A percentile compares a stretch with the other conserved stretches of the same genome.
These are phyloP conservation scores for Diaporthe sp. DNA, from an alignment of 2,329 filamentous ascomycete genomes.

Conservation along the genomic window DNA sequence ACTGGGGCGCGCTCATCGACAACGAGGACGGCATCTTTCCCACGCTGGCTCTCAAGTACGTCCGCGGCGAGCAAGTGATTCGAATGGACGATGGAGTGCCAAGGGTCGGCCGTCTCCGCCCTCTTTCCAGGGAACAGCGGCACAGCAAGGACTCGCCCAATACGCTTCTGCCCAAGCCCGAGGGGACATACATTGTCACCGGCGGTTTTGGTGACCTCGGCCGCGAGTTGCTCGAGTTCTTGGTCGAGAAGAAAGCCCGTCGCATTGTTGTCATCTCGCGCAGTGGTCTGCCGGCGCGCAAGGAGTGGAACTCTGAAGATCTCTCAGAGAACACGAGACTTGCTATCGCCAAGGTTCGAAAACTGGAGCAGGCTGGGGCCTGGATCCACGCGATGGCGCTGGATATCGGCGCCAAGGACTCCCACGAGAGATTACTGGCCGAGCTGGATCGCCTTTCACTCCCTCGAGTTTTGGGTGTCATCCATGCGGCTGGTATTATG, in stretches of 20 bases:
- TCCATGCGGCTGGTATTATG: conserved; percentile 61
- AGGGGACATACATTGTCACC: conserved; percentile 39
- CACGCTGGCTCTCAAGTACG: background rate
- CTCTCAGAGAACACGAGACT: background rate
- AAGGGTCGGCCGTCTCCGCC: background rate
- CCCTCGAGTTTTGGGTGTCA: conserved; percentile 55
- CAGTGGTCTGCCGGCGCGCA: conserved; percentile 13
- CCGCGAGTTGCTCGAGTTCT: conserved; percentile 34
- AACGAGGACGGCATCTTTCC: background rate
- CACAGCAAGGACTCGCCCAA: background rate
- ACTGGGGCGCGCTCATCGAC: background rate
- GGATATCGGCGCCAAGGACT: conserved; percentile 56
- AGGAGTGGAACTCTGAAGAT: background rate
- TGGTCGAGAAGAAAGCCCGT: conserved; percentile 35
- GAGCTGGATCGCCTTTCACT: conserved; percentile 46
- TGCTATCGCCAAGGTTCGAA: conserved; percentile 21
- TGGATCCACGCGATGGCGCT: conserved; percentile 58
- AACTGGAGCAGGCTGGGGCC: conserved; percentile 46
- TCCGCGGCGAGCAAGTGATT: background rate
- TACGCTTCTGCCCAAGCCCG: conserved; percentile 32
- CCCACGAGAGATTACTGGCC: conserved; percentile 50
- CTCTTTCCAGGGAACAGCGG: background rate
- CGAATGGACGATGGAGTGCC: background rate
- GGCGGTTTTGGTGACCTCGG: conserved; percentile 42
- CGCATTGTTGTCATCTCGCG: conserved; percentile 36